Base-by-base conservation (phyloP, 129 eudicot species). In the Sambucus nigra region DNA sequence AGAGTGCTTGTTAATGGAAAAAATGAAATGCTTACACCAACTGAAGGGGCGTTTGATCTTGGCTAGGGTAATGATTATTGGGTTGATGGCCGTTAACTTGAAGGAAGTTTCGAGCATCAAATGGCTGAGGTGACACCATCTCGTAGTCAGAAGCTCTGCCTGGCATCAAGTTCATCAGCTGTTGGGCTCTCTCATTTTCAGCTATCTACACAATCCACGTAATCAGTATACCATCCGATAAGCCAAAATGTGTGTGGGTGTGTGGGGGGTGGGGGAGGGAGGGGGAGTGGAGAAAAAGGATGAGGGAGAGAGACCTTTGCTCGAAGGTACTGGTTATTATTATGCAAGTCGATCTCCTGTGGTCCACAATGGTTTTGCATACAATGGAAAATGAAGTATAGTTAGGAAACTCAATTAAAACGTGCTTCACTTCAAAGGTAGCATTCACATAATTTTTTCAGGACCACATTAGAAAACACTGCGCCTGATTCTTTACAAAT, bases 341-440 rank as follows among this genome's bases (percentile, higher is more conserved):
- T 81, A 44, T 86, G 94, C 71, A 91, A 67, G 47, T 86, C 95
- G 12, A 79, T 74, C 76, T 91, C 99, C 95, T 86, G 95, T 80
- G 57, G 26, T 47, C 15, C 25, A 56, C 5, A 31, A 39, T 24
- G 0, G 12, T 32, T 47, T 31, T 31, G n/a, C n/a, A n/a, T n/a
- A n/a, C n/a, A n/a, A n/a, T n/a, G n/a, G n/a, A n/a, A n/a, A n/a
- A n/a, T n/a, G n/a, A n/a, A n/a, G n/a, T n/a, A n/a, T n/a, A n/a
- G n/a, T n/a, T n/a, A n/a, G n/a, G n/a, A n/a, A n/a, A n/a, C n/a
- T n/a, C n/a, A n/a, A n/a, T n/a, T n/a, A n/a, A n/a, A n/a, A n/a
- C n/a, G n/a, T n/a, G n/a, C n/a, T n/a, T n/a, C n/a, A n/a, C n/a
- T n/a, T n/a, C n/a, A n/a, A n/a, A n/a, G n/a, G n/a, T n/a, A n/a